These are phyloP conservation scores for Raphanus sativus DNA, from an alignment of 345 rosid species.

Conservation along the genomic window DNA sequence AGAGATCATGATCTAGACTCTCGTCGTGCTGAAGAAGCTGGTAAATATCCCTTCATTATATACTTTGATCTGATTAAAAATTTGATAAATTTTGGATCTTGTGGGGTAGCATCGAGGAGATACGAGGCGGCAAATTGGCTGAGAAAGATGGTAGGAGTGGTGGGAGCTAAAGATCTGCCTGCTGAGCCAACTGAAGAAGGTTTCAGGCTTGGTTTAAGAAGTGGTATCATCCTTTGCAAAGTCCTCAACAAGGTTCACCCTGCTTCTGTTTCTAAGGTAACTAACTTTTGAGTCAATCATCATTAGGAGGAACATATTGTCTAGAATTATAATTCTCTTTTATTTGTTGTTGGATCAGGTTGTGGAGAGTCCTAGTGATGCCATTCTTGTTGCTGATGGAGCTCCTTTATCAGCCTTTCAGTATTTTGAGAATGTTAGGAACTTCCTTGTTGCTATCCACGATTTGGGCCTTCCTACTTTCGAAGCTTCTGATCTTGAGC, in stretches of 20 bases:
- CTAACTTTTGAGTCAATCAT: too few relatives aligned
- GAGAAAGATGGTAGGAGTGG: conserved; percentile 75
- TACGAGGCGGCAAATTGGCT: conserved; percentile 82
- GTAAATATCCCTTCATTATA: conserved; percentile 22
- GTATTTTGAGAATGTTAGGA: conserved; percentile 87
- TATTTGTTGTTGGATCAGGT: conserved; percentile 43
- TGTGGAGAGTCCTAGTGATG: conserved; percentile 81
- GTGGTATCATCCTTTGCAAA: conserved; percentile 85
- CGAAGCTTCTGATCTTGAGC: conserved; percentile 93
- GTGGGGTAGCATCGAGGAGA: conserved; percentile 57
- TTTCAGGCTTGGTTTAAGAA: conserved; percentile 77
- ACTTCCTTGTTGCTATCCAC: conserved; percentile 75
- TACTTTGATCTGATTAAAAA: conserved; percentile 9
- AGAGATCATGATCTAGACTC: conserved; percentile 61
- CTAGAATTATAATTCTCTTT: background rate
- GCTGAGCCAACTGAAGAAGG: conserved; percentile 87
- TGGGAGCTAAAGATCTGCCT: conserved; percentile 78
- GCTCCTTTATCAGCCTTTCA: conserved; percentile 87
- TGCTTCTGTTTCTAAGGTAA: conserved; percentile 76
- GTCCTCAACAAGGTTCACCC: conserved; percentile 75
- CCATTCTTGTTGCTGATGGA: conserved; percentile 70
- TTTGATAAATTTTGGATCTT: conserved; percentile 15
- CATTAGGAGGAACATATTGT: background rate
- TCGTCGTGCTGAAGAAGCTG: conserved; percentile 73
- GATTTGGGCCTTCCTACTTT: conserved; percentile 73